Evolutionary conservation across 768 basidiomycete genomes (phyloP).

Genomic region (Lactarius pseudohatsudake): DNA sequence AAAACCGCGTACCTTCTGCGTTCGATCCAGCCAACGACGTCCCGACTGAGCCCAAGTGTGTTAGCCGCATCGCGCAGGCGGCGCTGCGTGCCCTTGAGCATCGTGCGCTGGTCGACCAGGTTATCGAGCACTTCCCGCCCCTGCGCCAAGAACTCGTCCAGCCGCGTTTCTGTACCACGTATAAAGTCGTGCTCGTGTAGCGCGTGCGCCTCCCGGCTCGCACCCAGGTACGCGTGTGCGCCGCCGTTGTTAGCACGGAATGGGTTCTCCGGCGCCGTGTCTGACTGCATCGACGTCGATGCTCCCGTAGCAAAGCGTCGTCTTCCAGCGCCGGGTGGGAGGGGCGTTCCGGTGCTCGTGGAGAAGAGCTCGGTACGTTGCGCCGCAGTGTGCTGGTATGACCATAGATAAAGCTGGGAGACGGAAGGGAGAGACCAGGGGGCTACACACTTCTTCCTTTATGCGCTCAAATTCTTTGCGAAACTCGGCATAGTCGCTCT

Average conservation of each 20-base stretch:
- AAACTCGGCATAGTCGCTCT: conserved; percentile 81
- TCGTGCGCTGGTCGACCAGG: conserved; percentile 86
- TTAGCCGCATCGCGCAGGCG: conserved; percentile 88
- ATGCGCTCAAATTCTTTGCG: conserved; percentile 78
- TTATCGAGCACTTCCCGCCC: conserved; percentile 91
- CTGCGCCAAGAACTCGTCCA: conserved; percentile 92
- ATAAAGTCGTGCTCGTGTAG: conserved; percentile 89
- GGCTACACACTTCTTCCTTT: conserved; percentile 53
- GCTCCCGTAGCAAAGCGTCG: conserved; percentile 53
- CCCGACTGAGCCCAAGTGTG: conserved; percentile 87
- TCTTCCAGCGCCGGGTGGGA: conserved; percentile 45
- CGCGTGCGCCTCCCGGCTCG: conserved; percentile 72
- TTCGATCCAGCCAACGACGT: conserved; percentile 98
- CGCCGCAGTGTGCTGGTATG: conserved; percentile 52
- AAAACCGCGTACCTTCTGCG: conserved; percentile 67
- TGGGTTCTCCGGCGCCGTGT: conserved; percentile 75
- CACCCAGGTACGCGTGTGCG: conserved; percentile 50
- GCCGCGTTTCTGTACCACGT: conserved; percentile 71
- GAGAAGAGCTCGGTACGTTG: conserved; percentile 68
- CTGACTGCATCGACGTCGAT: conserved; percentile 28
- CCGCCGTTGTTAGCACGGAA: conserved; percentile 53
- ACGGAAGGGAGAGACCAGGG: too few species aligned
- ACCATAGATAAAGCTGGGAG: background rate
- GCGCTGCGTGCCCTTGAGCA: conserved; percentile 93
- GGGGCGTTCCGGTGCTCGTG: conserved; percentile 32